Percentiles rank a stretch among this genome's conserved stretches.
Conservation (phyloP, 2,329 filamentous ascomycete species). For the Dothiorella sarmentorum region DNA sequence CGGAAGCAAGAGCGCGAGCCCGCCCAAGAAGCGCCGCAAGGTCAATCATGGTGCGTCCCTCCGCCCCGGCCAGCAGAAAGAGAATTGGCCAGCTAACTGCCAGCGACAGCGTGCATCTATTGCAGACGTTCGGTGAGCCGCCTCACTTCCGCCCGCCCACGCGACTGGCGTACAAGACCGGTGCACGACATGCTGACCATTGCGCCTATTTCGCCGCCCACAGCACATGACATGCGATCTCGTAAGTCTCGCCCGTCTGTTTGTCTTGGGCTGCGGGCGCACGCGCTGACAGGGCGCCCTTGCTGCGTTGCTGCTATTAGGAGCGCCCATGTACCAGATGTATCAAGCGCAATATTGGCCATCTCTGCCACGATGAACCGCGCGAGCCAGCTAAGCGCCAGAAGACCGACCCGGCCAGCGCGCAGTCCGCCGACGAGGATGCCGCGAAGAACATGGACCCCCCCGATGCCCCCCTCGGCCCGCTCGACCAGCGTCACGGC, state of each 20-base stretch:
- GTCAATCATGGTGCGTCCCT: slow-evolving; percentile 49
- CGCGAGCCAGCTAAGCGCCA: slow-evolving; percentile 79
- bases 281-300: slow-evolving; percentile 34
- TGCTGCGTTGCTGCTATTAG: slow-evolving; percentile 47
- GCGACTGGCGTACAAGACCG: slow-evolving; percentile 13
- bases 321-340: slow-evolving; percentile 95
- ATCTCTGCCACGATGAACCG: slow-evolving; percentile 96
- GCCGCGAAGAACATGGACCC: slow-evolving; percentile 28
- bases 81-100: neutral
- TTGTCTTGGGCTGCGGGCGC: slow-evolving; percentile 19
- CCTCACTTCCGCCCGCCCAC: slow-evolving; percentile 20
- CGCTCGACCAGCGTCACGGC: slow-evolving; percentile 29
- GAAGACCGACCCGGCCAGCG: slow-evolving; percentile 54
- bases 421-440: slow-evolving; percentile 30
- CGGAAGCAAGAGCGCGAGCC: slow-evolving; percentile 22
- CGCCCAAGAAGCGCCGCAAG: slow-evolving; percentile 50
- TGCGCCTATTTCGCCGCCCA: slow-evolving; percentile 21
- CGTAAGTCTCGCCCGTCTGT: slow-evolving; percentile 29
- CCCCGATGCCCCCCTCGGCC: slow-evolving; percentile 25
- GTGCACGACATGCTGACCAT: slow-evolving; percentile 33
- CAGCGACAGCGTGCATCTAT: slow-evolving; percentile 47
- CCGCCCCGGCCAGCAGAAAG: neutral
- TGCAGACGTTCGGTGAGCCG: slow-evolving; percentile 50
- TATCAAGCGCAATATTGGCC: slow-evolving; percentile 97
- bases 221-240: slow-evolving; percentile 55